Evolutionary conservation across 306 rosid species (phyloP), one percentile per base, ranked within the genome.

Genomic region (peach (Prunus persica)): DNA sequence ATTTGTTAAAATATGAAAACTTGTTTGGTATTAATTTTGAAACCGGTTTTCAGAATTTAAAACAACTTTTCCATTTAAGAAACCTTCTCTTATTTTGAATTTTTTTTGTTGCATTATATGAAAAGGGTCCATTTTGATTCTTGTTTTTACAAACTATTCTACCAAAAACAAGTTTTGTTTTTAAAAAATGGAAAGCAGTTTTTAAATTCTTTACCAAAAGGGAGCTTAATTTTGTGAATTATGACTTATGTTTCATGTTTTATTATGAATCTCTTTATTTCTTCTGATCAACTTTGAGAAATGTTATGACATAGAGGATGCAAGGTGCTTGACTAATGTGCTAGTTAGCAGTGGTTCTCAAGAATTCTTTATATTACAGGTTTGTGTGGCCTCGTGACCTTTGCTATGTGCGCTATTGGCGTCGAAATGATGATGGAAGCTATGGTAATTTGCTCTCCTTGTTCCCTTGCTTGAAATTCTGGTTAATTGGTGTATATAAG

Each of bases 391-490:
- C 97, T 8, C 99, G 99, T 85, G 99, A 95, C 87, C 93, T 95
- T 71, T 95, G 99, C 85, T 95, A 95, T 80, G 97, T 92, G 68
- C 97, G 99, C 52, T 95, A 95, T 76, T 95, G 99, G 99, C 99
- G 99, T 67, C 93, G 97, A 50, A 95, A 95, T 86, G 99, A 95
- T 78, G 99, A 95, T 57, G 99, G 99, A 78, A 95, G 93, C 86
- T 95, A 95, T 76, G 99, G 99, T 90, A 83, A 52, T 61, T 76
- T 72, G 19, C 24, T 22, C 41, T 80, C 69, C 12, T 82, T 79
- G 67, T 64, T 69, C 30, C 34, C 56, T 72, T 55, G 52, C 28
- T 50, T 65, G 38, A 56, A 62, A 63, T 55, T 60, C 50, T 45
- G n/a, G 19, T 20, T 76, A 3, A 63, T 64, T 84, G 60, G 72